Evolutionary conservation across 768 basidiomycete species (phyloP), one percentile per base, ranked within the genome.

Genomic region (Calocera cornea): DNA sequence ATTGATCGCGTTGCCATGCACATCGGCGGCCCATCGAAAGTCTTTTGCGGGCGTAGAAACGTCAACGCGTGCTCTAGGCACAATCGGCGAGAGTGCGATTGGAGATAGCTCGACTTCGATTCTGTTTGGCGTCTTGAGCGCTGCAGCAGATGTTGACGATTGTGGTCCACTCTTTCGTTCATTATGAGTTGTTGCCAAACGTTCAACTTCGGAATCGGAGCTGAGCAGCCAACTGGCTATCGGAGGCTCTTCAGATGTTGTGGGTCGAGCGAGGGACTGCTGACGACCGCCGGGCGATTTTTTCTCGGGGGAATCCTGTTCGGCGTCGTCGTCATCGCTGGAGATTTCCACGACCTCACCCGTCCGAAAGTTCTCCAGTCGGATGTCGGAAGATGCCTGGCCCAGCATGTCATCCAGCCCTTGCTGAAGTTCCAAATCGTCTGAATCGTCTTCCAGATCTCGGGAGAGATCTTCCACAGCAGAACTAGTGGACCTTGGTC

Each of bases 391-490:
- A 1, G 34, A 34, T 36, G 7, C 50, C 34, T n/a, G 40, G 33
- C 12, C 47, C 8, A 41, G 38, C 40, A 64, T 33, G 1, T 41
- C 40, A 44, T 47, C 44, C 3, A 64, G 60, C 36, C 65, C 41
- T 65, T 19, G 22, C 34, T 66, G 41, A 22, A 66, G 47, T 63
- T 66, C 65, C 19, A 34, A 72, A 17, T 77, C 44, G 10, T 71
- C 77, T 19, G 87, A 84, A 1, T 76, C 75, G 19, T 80, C 82
- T 65, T 80, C 27, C 24, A 50, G 44, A n/a, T 67, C 66, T 5
- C 33, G 44, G 1, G 66, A 7, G 38, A 50, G 44, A 34, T 66
- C 65, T 22, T 66, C 40, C 2, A 41, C 17, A 27, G 44, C 47
- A 36, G 66, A 67, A 27, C 50, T 67, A 16, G 14, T 49, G 24